Conservation (phyloP, 495 filamentous ascomycete species). For the Oleoguttula mirabilis region DNA sequence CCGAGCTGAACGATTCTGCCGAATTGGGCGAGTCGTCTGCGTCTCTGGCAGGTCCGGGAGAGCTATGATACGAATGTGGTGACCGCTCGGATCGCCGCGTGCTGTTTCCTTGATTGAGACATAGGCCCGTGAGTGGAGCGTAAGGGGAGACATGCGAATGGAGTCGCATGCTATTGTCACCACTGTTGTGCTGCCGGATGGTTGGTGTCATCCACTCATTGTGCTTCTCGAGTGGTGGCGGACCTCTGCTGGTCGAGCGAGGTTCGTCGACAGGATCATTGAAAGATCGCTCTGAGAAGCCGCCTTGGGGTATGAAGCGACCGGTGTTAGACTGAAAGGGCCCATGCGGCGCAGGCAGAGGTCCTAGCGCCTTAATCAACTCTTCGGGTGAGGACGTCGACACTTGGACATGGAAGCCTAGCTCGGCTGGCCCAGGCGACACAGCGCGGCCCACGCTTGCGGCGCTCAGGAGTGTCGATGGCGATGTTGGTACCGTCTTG, state of each 20-base stretch:
- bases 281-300: too few species aligned
- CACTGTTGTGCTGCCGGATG: too few species aligned
- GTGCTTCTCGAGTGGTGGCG: too few species aligned
- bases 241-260: too few species aligned
- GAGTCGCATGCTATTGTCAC: too few species aligned
- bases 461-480: not conserved
- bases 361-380: conserved; percentile 12
- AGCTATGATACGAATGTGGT: not conserved
- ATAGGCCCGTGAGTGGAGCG: too few species aligned
- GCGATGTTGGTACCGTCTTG: not conserved
- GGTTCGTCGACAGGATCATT: too few species aligned
- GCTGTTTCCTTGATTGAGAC: not conserved
- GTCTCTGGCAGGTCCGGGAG: not conserved
- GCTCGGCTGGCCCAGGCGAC: conserved; percentile 7
- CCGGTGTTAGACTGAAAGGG: too few species aligned
- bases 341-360: conserved; percentile 12
- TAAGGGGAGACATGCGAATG: not conserved
- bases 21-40: too few species aligned
- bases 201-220: too few species aligned
- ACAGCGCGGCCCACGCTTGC: conserved; percentile 7
- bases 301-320: too few species aligned
- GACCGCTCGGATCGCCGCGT: not conserved
- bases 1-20: too few species aligned
- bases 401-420: conserved; percentile 9
- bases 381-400: conserved; percentile 9